These are phyloP conservation scores for Leucocoprinus birnbaumii DNA, from an alignment of 768 basidiomycete species.

Conservation along the genomic window DNA sequence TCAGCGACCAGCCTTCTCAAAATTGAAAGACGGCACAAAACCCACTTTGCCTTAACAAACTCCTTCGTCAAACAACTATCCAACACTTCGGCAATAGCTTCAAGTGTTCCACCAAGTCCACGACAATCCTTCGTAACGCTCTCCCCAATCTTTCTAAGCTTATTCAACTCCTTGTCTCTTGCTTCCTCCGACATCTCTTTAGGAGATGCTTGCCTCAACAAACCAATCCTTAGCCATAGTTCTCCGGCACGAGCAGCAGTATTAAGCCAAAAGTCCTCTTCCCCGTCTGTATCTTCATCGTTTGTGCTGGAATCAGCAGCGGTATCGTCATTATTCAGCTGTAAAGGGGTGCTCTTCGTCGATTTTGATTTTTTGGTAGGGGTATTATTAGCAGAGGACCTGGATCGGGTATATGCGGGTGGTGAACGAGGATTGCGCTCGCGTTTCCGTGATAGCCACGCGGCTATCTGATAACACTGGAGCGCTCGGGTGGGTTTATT, in stretches of 20 bases:
- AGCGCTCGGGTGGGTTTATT: constrained; percentile 51
- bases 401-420: neutral
- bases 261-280: constrained; percentile 31
- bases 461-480: constrained; percentile 63
- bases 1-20: too few species aligned
- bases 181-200: constrained; percentile 4
- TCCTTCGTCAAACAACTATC: constrained; percentile 51
- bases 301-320: neutral
- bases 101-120: constrained; percentile 50
- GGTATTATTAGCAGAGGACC: neutral
- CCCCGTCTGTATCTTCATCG: constrained; percentile 19
- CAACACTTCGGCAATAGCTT: constrained; percentile 53
- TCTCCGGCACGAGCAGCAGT: constrained; percentile 30
- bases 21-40: constrained; percentile 12
- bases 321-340: too few species aligned
- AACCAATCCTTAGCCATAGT: constrained; percentile 30
- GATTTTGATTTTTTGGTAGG: too few species aligned
- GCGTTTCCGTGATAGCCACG: constrained; percentile 33
- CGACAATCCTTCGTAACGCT: constrained; percentile 43
- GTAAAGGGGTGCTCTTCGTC: too few species aligned
- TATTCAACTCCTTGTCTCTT: constrained; percentile 16
- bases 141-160: constrained; percentile 28
- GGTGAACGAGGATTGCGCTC: neutral
- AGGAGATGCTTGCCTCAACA: constrained; percentile 11
- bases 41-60: constrained; percentile 62